A percentile compares a stretch with the other conserved stretches of the same genome.
These are phyloP conservation scores for Dioszegia crocea DNA, from an alignment of 768 basidiomycete species.

Conservation along the genomic window DNA sequence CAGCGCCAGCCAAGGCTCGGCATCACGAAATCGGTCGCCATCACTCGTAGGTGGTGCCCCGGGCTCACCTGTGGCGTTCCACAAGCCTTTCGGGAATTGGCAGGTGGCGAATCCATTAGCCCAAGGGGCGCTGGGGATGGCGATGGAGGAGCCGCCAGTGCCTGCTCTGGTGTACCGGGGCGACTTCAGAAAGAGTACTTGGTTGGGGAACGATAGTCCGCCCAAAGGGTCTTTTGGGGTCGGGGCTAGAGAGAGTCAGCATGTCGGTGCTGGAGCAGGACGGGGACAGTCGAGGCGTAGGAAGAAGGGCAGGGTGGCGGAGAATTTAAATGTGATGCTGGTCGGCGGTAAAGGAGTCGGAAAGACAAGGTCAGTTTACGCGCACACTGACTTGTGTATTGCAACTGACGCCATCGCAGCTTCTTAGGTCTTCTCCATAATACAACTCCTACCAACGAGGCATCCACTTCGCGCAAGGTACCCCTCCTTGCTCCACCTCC, in stretches of 20 bases:
- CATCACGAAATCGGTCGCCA: slow-evolving; percentile 1
- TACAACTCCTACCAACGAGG: neutral
- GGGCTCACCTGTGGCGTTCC: slow-evolving; percentile 20
- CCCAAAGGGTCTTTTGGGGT: neutral
- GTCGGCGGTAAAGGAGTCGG: slow-evolving; percentile 38
- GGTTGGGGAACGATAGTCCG: slow-evolving; percentile 13
- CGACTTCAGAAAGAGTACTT: slow-evolving; percentile 20
- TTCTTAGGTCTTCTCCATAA: slow-evolving; percentile 24
- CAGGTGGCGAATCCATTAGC: slow-evolving; percentile 10
- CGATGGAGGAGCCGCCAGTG: neutral
- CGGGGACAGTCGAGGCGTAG: neutral
- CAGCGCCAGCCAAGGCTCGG: neutral
- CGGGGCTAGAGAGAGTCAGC: neutral
- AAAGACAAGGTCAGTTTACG: slow-evolving; percentile 42
- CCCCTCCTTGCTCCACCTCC: too few species aligned
- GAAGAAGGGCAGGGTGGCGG: slow-evolving; percentile 14
- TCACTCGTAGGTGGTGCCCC: slow-evolving; percentile 6
- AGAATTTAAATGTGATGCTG: slow-evolving; percentile 33
- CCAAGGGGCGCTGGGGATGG: too few species aligned
- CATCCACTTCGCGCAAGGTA: too few species aligned
- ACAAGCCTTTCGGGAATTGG: slow-evolving; percentile 30
- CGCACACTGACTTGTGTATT: too few species aligned
- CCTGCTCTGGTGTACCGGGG: neutral
- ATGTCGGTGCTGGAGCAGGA: neutral
- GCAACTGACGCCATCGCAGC: slow-evolving; percentile 5